Evolutionary conservation across 2,329 filamentous ascomycete genomes (phyloP), one percentile per base, ranked within the genome.

Genomic region (Exophiala viscosa): DNA sequence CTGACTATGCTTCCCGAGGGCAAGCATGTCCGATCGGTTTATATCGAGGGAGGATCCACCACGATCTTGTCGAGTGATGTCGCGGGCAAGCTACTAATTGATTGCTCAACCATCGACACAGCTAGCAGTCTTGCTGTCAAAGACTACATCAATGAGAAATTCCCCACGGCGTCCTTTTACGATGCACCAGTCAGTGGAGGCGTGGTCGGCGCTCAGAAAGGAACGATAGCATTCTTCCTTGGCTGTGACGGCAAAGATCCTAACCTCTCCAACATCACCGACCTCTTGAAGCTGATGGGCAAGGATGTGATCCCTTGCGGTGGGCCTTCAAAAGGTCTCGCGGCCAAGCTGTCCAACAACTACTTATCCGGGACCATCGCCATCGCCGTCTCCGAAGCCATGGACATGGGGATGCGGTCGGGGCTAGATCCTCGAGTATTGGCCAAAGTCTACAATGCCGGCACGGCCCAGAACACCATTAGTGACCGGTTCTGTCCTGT

Each of bases 311-410:
- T 68, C 41, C 70, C 78, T 3, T 84, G 81, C 58, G 81, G 81
- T 2, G 78, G 74, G 0, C 73, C 78, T 0, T 76, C 76, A 0
- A 70, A 82, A 0, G 80, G 81, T 0, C 72, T 84, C 2, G 76
- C 78, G 0, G 79, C 81, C 0, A 84, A 84, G 65, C 67, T 84
- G 5, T 80, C 75, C 49, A 84, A 84, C 62, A 84, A 84, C 60
- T 84, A 84, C 64, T 72, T 78, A 44, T 81, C 76, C 0, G 80
- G 78, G 1, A 68, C 82, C 17, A 83, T 84, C 52, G 76, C 80
- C 5, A 80, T 84, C 48, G 80, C 80, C 0, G 74, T 71, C 39
- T 73, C 77, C 0, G 81, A 84, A 63, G 79, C 80, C 1, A 77
- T 84, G 70, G 76, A 82, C 53, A 80, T 84, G 65, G 80, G 80